phyloP scores from a whole-genome alignment of 1,284 basidiomycete genomes.

The Fomitopsis pinicola region DNA sequence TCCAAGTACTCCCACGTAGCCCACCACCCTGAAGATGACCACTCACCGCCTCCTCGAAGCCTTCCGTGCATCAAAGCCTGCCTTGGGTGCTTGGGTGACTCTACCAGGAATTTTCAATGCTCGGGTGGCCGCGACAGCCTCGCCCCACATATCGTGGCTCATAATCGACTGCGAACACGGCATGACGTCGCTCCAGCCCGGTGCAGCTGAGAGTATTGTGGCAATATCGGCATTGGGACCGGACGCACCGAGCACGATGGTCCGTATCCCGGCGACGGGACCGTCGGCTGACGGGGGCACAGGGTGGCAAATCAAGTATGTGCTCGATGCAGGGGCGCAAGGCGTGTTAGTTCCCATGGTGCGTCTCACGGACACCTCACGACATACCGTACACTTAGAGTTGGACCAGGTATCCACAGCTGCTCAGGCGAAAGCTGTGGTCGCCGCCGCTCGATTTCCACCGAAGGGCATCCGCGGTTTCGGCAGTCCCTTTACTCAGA shows the following conservation, averaged over 20 bases:
- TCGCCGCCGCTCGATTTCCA: conserved; percentile 52
- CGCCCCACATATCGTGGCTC: conserved; percentile 56
- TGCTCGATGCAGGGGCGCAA: conserved; percentile 57
- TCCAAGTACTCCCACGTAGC: not conserved
- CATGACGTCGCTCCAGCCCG: conserved; percentile 47
- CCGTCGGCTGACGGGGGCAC: conserved; percentile 40
- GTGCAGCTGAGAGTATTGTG: conserved; percentile 48
- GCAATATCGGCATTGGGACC: conserved; percentile 43
- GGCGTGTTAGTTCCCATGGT: conserved; percentile 68
- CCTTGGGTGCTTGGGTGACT: conserved; percentile 72
- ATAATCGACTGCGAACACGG: conserved; percentile 67
- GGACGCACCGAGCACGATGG: conserved; percentile 46
- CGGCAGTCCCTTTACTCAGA: conserved; percentile 57
- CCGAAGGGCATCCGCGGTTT: conserved; percentile 56
- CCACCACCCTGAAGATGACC: conserved; percentile 9
- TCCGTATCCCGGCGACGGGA: conserved; percentile 60
- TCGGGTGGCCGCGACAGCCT: conserved; percentile 49
- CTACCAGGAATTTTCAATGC: conserved; percentile 51
- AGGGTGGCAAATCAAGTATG: conserved; percentile 67
- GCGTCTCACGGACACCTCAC: conserved; percentile 6
- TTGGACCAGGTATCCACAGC: conserved; percentile 46
- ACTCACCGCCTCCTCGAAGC: conserved; percentile 27
- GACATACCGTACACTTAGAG: not conserved
- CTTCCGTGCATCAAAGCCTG: conserved; percentile 31
- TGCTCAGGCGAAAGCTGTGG: conserved; percentile 53